Base-by-base conservation (phyloP, 2,329 filamentous ascomycete species). In the Colletotrichum plurivorum region DNA sequence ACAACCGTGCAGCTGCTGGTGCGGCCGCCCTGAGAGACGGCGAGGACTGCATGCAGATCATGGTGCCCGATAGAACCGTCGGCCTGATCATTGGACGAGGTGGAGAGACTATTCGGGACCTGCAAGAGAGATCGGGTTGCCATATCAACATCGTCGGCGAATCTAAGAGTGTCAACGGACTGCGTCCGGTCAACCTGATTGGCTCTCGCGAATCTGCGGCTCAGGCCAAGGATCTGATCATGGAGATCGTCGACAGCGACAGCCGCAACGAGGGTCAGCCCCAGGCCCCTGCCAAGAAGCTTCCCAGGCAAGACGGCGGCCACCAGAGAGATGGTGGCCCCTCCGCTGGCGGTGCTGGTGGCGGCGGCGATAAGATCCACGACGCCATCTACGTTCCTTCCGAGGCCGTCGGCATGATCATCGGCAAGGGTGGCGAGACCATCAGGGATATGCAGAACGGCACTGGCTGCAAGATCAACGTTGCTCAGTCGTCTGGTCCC, bases 81-180 rank as follows among this genome's bases (percentile, higher is more conserved):
- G 94, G 94, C 59, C 85, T 97, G 53, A 97, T 97, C 74, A 97
- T 97, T 77, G 94, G 94, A n/a, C 92, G 94, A 73, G 94, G 94
- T 48, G 94, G 94, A 68, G 94, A 97, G 82, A 97, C 94, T 1
- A 97, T 97, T 75, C 91, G 94, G 76, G 94, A 97, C 78, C 85
- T 97, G 25, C 95, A 97, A 81, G 94, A 97, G 79, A 88, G 93
- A 71, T 96, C 93, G 75, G 93, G 93, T n/a, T 97, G 94, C 79
- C 95, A 97, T 79, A 94, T 97, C 79, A 97, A 97, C 80, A 97
- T 97, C 76, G 93, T 97, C 48, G 93, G 93, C 75, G 94, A 97
- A 82, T 94, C 94, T 73, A 97, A 97, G 86, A 97, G 94, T 77
- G 89, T 97, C 73, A 97, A 97, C 77, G 94, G 94, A 52, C 85